Conservation (phyloP, 768 basidiomycete genomes). For the Termitomyces titanicus region DNA sequence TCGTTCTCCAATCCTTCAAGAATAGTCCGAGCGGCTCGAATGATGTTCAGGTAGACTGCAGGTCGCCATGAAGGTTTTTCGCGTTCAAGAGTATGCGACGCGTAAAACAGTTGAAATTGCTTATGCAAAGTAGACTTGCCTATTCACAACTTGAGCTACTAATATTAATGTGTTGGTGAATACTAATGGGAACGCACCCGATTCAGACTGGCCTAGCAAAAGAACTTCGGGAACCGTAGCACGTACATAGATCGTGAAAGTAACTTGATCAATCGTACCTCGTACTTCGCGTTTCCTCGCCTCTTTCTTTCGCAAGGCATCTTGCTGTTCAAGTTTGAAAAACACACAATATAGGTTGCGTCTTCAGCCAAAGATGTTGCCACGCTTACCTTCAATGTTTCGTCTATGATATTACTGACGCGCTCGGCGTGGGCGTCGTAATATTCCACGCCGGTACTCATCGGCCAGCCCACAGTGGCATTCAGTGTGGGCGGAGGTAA, state of each 20-base stretch:
- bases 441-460: not conserved
- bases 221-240: conserved; percentile 5
- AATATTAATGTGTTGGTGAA: not conserved
- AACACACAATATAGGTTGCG: not conserved
- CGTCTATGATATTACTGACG: conserved; percentile 14
- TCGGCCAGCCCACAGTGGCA: not conserved
- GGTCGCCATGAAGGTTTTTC: conserved; percentile 15
- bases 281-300: conserved; percentile 10
- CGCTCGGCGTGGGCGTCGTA: conserved; percentile 10
- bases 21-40: conserved; percentile 12
- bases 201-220: conserved; percentile 15
- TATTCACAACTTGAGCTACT: not conserved
- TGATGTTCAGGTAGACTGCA: conserved; percentile 14
- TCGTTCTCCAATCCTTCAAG: conserved; percentile 10
- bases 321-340: conserved; percentile 7
- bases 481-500: not conserved
- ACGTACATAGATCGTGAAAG: not conserved
- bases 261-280: not conserved
- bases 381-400: conserved; percentile 12
- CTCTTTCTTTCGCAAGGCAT: conserved; percentile 10
- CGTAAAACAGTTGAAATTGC: conserved; percentile 16
- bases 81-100: conserved; percentile 15
- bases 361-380: not conserved
- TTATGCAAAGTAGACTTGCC: conserved; percentile 18
- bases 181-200: conserved; percentile 6